These are phyloP conservation scores for Backusella circina DNA, from an alignment of 192 early-diverging fungal species.

Conservation along the genomic window DNA sequence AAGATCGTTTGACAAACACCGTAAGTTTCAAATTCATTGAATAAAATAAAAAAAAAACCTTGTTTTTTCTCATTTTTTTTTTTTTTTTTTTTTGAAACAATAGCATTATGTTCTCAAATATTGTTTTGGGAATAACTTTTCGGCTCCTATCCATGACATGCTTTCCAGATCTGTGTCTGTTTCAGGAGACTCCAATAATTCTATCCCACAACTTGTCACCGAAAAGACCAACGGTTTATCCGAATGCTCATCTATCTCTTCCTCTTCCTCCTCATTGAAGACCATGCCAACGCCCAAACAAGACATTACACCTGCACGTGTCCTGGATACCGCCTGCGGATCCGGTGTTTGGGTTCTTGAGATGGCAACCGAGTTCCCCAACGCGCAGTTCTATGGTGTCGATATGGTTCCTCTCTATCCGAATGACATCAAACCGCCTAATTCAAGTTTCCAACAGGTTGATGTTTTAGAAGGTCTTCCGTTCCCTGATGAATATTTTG, in stretches of 20 bases:
- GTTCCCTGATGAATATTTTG: slow-evolving; percentile 25
- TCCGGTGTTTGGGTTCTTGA: slow-evolving; percentile 30
- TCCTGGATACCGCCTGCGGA: background rate
- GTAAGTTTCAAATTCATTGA: slow-evolving; percentile 15
- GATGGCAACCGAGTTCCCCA: slow-evolving; percentile 35
- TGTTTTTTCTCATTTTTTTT: background rate
- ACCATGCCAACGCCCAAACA: background rate
- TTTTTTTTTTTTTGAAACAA: background rate
- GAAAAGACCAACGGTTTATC: background rate
- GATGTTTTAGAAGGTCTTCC: slow-evolving; percentile 9
- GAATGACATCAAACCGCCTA: slow-evolving; percentile 17
- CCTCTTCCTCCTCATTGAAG: background rate
- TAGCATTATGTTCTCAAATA: slow-evolving; percentile 13
- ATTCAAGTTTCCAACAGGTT: slow-evolving; percentile 14
- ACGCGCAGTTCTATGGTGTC: slow-evolving; percentile 28
- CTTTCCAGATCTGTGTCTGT: slow-evolving; percentile 4
- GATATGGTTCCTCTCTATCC: slow-evolving; percentile 34
- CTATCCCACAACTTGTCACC: background rate
- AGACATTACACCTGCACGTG: background rate
- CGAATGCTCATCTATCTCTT: background rate
- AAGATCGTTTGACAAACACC: slow-evolving; percentile 22
- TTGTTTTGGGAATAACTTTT: slow-evolving; percentile 24
- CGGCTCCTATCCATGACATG: slow-evolving; percentile 15
- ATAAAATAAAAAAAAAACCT: background rate
- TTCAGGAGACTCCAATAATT: background rate